Percentiles rank a stretch among this genome's conserved stretches.
phyloP scores from a whole-genome alignment of 352 stramenopile species.

The Pythium folliculosum region DNA sequence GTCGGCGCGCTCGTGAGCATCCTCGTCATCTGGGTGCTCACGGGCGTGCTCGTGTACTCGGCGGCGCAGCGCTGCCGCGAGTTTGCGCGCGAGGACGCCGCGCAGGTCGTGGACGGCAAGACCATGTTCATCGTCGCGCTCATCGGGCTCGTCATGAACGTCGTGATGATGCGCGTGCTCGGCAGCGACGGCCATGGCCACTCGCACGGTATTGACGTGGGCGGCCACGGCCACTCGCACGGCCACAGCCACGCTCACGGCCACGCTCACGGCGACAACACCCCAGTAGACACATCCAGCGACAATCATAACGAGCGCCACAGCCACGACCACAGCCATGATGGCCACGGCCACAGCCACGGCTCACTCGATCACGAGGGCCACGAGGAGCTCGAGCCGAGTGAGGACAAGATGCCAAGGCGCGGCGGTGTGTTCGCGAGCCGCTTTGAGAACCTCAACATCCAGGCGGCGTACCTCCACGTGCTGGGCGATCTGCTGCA shows the following conservation, averaged over 20 bases:
- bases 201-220: slow-evolving; percentile 20
- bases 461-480: slow-evolving; percentile 96
- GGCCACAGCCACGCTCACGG: slow-evolving; percentile 26
- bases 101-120: slow-evolving; percentile 91
- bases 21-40: slow-evolving; percentile 94
- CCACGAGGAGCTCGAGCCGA: not conserved
- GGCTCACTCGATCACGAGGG: slow-evolving; percentile 23
- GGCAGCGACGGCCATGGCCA: slow-evolving; percentile 52
- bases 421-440: slow-evolving; percentile 11
- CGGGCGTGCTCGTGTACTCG: slow-evolving; percentile 91
- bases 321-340: no score
- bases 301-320: no score
- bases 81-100: slow-evolving; percentile 65
- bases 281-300: no score
- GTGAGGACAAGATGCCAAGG: not conserved
- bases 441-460: slow-evolving; percentile 91
- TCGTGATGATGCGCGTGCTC: slow-evolving; percentile 93
- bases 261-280: slow-evolving; percentile 39
- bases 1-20: slow-evolving; percentile 95
- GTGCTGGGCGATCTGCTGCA: slow-evolving; percentile 97
- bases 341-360: slow-evolving; percentile 20
- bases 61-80: slow-evolving; percentile 87
- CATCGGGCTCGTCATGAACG: slow-evolving; percentile 96
- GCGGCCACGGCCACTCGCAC: slow-evolving; percentile 37
- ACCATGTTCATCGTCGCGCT: slow-evolving; percentile 96